Evolutionary conservation across 257 asterid genomes (phyloP), one percentile per base, ranked within the genome.

Genomic region (Paulownia fortunei): DNA sequence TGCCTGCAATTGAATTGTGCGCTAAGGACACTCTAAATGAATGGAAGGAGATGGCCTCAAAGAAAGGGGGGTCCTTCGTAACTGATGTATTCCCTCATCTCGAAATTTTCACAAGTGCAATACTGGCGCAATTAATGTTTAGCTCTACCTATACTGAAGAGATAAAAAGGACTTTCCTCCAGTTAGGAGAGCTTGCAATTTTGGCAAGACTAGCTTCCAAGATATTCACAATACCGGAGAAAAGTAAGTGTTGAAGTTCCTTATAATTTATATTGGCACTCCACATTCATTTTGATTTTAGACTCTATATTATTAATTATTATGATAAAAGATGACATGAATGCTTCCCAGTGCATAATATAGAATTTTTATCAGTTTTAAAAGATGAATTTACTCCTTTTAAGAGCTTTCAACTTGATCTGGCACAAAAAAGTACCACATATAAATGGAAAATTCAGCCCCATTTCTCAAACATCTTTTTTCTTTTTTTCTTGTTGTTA

Each of bases 201-300:
- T 30, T 71, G 36, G 61, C 76, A 8, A 71, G 76, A 12, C 10
- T 71, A 8, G 56, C 44, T 52, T 51, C 76, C 16, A 52, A 49
- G 21, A 51, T 54, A 32, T 44, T 32, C 18, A 18, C 12, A 26
- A 47, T 15, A 62, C 74, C 62, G 74, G 74, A 47, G 74, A 69
- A 27, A 67, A 67, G 73, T 66, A 42, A 66, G 72, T 61, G 0
- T 1, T n/a, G n/a, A n/a, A n/a, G n/a, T n/a, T n/a, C n/a, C n/a
- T n/a, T n/a, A n/a, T n/a, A n/a, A n/a, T n/a, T n/a, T n/a, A n/a
- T n/a, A n/a, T n/a, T n/a, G n/a, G n/a, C n/a, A n/a, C n/a, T n/a
- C n/a, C n/a, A n/a, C n/a, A n/a, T n/a, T n/a, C n/a, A n/a, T n/a
- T n/a, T n/a, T n/a, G n/a, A n/a, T n/a, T n/a, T n/a, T n/a, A n/a